Conservation (phyloP, 2,329 filamentous ascomycete genomes). For the Exophiala dermatitidis region DNA sequence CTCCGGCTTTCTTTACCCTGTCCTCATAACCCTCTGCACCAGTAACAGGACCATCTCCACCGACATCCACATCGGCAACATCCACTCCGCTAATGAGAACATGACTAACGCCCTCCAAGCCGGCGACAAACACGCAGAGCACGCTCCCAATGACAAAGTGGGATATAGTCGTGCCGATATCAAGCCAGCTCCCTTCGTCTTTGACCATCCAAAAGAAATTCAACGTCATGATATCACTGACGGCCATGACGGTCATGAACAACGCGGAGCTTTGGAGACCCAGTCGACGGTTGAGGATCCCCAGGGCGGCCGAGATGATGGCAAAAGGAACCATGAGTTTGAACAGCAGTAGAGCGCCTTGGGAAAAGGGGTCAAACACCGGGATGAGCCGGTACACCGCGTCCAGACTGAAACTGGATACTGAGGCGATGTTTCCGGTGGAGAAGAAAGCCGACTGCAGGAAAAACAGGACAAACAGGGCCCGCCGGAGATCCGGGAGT, state of each 20-base stretch:
- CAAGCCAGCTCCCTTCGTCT: slow-evolving; percentile 93
- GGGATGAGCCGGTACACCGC: slow-evolving; percentile 81
- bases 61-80: slow-evolving; percentile 28
- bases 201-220: slow-evolving; percentile 98
- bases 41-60: no score
- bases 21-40: slow-evolving; percentile 10
- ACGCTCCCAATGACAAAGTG: slow-evolving; percentile 91
- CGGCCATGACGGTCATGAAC: slow-evolving; percentile 89
- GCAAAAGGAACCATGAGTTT: slow-evolving; percentile 93
- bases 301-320: slow-evolving; percentile 86
- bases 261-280: slow-evolving; percentile 80
- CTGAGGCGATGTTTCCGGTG: slow-evolving; percentile 89
- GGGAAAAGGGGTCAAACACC: slow-evolving; percentile 87
- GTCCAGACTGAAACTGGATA: slow-evolving; percentile 89
- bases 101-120: slow-evolving; percentile 76
- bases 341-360: slow-evolving; percentile 75
- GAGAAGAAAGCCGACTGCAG: slow-evolving; percentile 95
- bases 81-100: slow-evolving; percentile 74
- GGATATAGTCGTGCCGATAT: slow-evolving; percentile 93
- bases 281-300: slow-evolving; percentile 76
- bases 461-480: slow-evolving; percentile 90
- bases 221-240: slow-evolving; percentile 84
- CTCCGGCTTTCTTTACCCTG: slow-evolving; percentile 7
- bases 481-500: slow-evolving; percentile 77
- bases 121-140: slow-evolving; percentile 83